These are phyloP conservation scores for Claviceps purpurea DNA, from an alignment of 2,329 filamentous ascomycete genomes.

Conservation along the genomic window DNA sequence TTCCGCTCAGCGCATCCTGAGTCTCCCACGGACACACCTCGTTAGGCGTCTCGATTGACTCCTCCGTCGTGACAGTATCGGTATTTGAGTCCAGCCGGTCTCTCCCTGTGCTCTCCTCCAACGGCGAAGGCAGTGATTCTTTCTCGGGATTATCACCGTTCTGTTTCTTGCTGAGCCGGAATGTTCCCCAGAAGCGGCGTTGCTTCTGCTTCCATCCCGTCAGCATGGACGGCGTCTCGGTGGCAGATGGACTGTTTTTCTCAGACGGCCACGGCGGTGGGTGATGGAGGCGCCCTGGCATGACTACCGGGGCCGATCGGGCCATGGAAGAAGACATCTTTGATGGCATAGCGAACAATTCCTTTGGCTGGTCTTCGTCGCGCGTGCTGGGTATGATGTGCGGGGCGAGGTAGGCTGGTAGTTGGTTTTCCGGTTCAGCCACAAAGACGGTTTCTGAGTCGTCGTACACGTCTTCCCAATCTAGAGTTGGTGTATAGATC, in stretches of 20 bases:
- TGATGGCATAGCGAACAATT: neutral
- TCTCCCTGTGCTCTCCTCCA: neutral
- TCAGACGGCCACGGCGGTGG: neutral
- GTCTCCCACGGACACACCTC: neutral
- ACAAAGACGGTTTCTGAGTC: neutral
- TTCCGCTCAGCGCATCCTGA: too few relatives aligned
- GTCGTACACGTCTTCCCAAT: neutral
- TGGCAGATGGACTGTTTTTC: neutral
- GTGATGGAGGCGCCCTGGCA: neutral
- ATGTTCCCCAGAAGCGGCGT: slow-evolving; percentile 1
- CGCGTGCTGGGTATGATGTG: slow-evolving; percentile 2
- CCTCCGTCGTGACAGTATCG: neutral
- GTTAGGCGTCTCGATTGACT: neutral
- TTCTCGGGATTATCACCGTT: neutral
- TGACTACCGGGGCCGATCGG: neutral
- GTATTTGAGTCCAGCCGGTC: neutral
- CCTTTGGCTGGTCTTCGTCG: slow-evolving; percentile 1
- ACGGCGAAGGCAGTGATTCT: neutral
- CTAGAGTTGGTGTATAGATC: neutral
- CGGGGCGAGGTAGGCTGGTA: slow-evolving; percentile 3
- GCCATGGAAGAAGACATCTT: neutral
- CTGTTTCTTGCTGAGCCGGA: neutral
- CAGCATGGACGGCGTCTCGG: neutral
- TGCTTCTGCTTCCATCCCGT: neutral
- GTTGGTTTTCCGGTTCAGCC: neutral